Evolutionary conservation across 768 basidiomycete species (phyloP).

Genomic region (Psilocybe sp.): DNA sequence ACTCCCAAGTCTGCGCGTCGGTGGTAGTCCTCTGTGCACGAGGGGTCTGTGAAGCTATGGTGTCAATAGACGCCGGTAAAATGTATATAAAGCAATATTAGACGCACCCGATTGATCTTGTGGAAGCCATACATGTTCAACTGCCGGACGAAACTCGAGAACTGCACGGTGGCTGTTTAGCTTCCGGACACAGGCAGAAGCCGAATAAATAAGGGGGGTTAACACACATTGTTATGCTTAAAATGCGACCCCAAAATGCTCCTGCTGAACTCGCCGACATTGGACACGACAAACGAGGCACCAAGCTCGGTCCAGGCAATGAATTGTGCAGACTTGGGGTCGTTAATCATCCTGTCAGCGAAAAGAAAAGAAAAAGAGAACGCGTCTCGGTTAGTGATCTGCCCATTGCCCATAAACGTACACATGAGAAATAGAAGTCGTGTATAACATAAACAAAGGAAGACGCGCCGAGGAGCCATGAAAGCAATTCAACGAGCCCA

Average conservation of each 20-base stretch:
- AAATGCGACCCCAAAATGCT: conserved; percentile 85
- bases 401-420: background rate
- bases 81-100: conserved; percentile 3
- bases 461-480: too few relatives aligned
- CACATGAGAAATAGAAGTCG: too few relatives aligned
- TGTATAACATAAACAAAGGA: too few relatives aligned
- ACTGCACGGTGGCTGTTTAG: conserved; percentile 40
- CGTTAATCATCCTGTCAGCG: conserved; percentile 74
- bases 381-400: conserved; percentile 8
- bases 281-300: conserved; percentile 82
- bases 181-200: conserved; percentile 3
- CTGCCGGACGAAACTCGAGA: conserved; percentile 92
- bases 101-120: conserved; percentile 82
- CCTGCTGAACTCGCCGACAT: conserved; percentile 82
- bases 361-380: conserved; percentile 1
- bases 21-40: conserved; percentile 80
- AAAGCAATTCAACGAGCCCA: too few relatives aligned
- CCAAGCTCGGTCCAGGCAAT: conserved; percentile 84
- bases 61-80: conserved; percentile 1
- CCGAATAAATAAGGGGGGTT: conserved; percentile 1
- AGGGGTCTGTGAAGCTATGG: conserved; percentile 51
- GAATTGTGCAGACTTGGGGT: conserved; percentile 74
- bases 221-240: conserved; percentile 83
- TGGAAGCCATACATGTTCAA: conserved; percentile 97
- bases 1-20: conserved; percentile 85